These are phyloP conservation scores for Sclerotinia borealis DNA, from an alignment of 2,329 filamentous ascomycete genomes.

Conservation along the genomic window DNA sequence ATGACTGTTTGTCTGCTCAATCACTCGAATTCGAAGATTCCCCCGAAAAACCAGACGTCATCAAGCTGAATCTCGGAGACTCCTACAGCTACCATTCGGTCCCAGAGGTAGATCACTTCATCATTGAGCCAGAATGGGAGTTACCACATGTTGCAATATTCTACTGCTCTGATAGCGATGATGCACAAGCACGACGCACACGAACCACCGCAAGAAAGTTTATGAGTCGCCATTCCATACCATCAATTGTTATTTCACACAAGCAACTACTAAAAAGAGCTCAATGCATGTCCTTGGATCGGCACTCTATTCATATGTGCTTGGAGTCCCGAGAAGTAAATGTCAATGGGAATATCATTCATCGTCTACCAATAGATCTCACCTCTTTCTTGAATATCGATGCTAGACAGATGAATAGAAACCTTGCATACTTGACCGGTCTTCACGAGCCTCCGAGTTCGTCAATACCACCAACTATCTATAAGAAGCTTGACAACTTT, in stretches of 20 bases:
- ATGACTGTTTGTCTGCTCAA: slow-evolving; percentile 41
- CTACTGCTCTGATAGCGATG: slow-evolving; percentile 42
- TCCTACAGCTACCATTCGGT: slow-evolving; percentile 34
- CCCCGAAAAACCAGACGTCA: slow-evolving; percentile 35
- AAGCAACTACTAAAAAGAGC: slow-evolving; percentile 36
- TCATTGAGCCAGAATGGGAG: slow-evolving; percentile 40
- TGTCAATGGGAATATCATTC: slow-evolving; percentile 32
- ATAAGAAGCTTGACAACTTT: slow-evolving; percentile 14
- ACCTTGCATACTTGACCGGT: slow-evolving; percentile 43
- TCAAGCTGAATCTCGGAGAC: slow-evolving; percentile 36
- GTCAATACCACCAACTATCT: neutral
- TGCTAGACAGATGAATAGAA: slow-evolving; percentile 47
- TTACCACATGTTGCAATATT: slow-evolving; percentile 46
- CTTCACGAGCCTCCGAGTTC: slow-evolving; percentile 25
- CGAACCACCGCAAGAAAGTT: slow-evolving; percentile 41
- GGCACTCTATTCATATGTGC: slow-evolving; percentile 42
- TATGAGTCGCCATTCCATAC: slow-evolving; percentile 42
- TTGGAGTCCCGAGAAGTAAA: slow-evolving; percentile 39
- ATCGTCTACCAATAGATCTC: slow-evolving; percentile 44
- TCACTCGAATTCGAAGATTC: slow-evolving; percentile 30
- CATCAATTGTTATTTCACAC: slow-evolving; percentile 45
- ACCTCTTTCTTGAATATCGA: slow-evolving; percentile 45
- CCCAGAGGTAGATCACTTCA: slow-evolving; percentile 33
- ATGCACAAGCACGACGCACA: slow-evolving; percentile 35
- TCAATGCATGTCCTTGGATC: slow-evolving; percentile 34